Percentiles rank a stretch among this genome's conserved stretches.
Evolutionary conservation across 2,329 filamentous ascomycete genomes (phyloP).

Genomic region (Drechslerella stenobrocha): DNA sequence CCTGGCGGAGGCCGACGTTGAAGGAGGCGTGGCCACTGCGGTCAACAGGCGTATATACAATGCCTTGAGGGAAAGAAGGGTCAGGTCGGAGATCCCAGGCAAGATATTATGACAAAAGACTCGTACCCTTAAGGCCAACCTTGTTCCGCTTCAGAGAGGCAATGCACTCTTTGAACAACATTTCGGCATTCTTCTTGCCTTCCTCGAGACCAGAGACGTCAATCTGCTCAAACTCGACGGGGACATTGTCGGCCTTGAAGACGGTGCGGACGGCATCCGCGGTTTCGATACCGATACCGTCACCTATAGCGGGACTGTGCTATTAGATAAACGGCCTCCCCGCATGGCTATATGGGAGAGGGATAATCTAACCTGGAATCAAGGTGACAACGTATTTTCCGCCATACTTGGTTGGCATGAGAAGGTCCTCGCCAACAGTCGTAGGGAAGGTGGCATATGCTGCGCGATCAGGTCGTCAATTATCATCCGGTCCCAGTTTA

Average conservation of each 20-base stretch:
- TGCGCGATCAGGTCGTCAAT: slow-evolving; percentile 14
- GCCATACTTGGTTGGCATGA: slow-evolving; percentile 98
- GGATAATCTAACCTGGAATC: slow-evolving; percentile 72
- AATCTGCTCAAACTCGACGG: slow-evolving; percentile 98
- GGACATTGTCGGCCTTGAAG: slow-evolving; percentile 99
- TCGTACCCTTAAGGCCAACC: slow-evolving; percentile 84
- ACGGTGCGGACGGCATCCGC: slow-evolving; percentile 98
- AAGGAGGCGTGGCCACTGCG: slow-evolving; percentile 97
- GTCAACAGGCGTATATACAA: slow-evolving; percentile 95
- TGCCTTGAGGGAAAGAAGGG: slow-evolving; percentile 59
- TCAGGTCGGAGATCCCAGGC: slow-evolving; percentile 13
- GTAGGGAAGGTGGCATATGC: slow-evolving; percentile 47
- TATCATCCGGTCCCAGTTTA: background rate
- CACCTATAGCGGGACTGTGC: slow-evolving; percentile 63
- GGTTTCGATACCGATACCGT: slow-evolving; percentile 97
- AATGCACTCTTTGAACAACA: slow-evolving; percentile 92
- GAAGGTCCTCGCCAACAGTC: slow-evolving; percentile 68
- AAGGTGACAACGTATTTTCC: slow-evolving; percentile 99
- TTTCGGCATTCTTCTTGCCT: slow-evolving; percentile 84
- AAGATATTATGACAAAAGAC: slow-evolving; percentile 5
- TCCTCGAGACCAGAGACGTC: slow-evolving; percentile 89
- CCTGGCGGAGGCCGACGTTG: slow-evolving; percentile 98
- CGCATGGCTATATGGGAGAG: background rate
- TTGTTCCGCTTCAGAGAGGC: slow-evolving; percentile 97
- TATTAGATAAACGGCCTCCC: slow-evolving; percentile 10